These are phyloP conservation scores for Saturnispora sanitii DNA, from an alignment of 805 yeast species.

Conservation along the genomic window DNA sequence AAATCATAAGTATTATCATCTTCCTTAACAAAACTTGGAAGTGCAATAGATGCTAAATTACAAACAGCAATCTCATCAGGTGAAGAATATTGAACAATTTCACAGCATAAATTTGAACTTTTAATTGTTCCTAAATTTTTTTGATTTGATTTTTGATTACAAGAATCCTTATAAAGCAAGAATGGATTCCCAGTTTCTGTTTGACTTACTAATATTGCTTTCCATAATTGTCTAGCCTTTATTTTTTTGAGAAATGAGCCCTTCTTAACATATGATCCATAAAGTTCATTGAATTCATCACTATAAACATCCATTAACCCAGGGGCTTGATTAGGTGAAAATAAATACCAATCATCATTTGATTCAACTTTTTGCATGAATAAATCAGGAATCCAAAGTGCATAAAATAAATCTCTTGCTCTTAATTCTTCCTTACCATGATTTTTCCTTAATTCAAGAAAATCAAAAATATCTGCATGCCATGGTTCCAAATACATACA, in stretches of 20 bases:
- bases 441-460: conserved; percentile 78
- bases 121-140: conserved; percentile 87
- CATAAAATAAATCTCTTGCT: conserved; percentile 88
- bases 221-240: conserved; percentile 88
- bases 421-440: conserved; percentile 92
- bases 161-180: conserved; percentile 87
- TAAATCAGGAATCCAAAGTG: conserved; percentile 90
- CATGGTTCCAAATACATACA: conserved; percentile 93
- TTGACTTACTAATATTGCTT: conserved; percentile 80
- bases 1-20: conserved; percentile 50
- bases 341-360: conserved; percentile 76
- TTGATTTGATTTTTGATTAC: conserved; percentile 82
- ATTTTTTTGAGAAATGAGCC: conserved; percentile 55
- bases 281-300: conserved; percentile 66
- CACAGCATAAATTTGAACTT: conserved; percentile 91
- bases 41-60: conserved; percentile 83
- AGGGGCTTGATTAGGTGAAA: conserved; percentile 83
- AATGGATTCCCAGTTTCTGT: conserved; percentile 96
- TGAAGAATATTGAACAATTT: conserved; percentile 84
- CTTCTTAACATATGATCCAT: conserved; percentile 61
- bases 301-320: conserved; percentile 80
- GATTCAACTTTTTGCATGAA: conserved; percentile 85
- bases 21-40: conserved; percentile 60
- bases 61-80: conserved; percentile 94
- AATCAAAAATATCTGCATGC: conserved; percentile 88